Base-by-base conservation (phyloP, 164 flowering plant genomes). In the Stephania japonica region DNA sequence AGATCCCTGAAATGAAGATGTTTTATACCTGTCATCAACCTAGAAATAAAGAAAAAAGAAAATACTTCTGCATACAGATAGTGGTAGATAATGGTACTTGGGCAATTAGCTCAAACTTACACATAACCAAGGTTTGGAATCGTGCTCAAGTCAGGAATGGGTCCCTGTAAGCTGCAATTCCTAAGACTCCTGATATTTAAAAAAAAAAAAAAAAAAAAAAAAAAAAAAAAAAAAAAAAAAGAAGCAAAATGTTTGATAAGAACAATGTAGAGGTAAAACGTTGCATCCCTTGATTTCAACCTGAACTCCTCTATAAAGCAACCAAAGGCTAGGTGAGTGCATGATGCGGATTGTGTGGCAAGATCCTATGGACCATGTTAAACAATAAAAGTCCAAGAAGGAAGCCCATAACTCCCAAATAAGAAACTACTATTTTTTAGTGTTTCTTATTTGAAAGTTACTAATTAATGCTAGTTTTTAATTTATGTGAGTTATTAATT, bases 161-260 rank as follows among this genome's bases (percentile, higher is more conserved):
- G 49, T 79, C 98, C 98, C 72, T 75, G 78, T 84, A 94, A 82
- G 76, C 89, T 85, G 82, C 98, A 94, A 78, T 91, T 91, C 79
- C 97, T 86, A 14, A 94, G 88, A 83, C 97, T 94, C 80, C 98
- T 93, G 88, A 75, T 21, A 75, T 65, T 68, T 68, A 74, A 71
- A 53, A 72, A 43, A 75, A 26, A n/a, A n/a, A 74, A 71, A 53
- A 72, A 43, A 75, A 26, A 74, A 71, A 53, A 72, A 43, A 75
- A 26, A 74, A 71, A 53, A 72, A 43, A 75, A 26, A 74, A 71
- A 53, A 72, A 43, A 75, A 26, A 74, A 71, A 53, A 72, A 43
- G 73, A 26, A 68, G 69, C 8, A 62, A 38, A 42, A 71, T 67
- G 18, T 56, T 56, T 56, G 19, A 56, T 56, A 9, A 19, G 13